Conservation (phyloP, 2,329 filamentous ascomycete genomes). For the Penicillium rolfsii region DNA sequence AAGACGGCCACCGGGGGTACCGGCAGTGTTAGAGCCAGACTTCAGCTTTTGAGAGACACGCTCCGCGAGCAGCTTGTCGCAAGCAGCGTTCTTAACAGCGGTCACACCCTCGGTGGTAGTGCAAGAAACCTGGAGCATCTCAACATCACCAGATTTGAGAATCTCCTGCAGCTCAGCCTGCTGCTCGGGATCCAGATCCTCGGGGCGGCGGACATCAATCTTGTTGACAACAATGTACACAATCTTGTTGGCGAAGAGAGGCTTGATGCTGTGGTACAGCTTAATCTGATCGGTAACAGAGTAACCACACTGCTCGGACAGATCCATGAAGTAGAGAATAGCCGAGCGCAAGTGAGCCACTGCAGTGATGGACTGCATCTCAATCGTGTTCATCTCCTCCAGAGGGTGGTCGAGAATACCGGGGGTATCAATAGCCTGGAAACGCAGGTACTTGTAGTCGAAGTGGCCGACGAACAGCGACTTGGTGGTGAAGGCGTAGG, state of each 20-base stretch:
- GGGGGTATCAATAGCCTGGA: constrained; percentile 96
- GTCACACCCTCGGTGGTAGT: constrained; percentile 94
- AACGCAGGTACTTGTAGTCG: constrained; percentile 90
- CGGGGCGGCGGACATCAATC: constrained; percentile 86
- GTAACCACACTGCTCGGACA: constrained; percentile 96
- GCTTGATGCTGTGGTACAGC: constrained; percentile 95
- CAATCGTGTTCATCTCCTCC: constrained; percentile 99
- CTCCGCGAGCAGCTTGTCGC: constrained; percentile 89
- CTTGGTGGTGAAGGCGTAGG: constrained; percentile 98
- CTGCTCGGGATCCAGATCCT: constrained; percentile 79
- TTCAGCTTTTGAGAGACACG: constrained; percentile 95
- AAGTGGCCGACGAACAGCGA: constrained; percentile 97
- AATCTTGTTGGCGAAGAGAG: constrained; percentile 94
- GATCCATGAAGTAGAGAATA: constrained; percentile 97
- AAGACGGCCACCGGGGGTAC: constrained; percentile 76
- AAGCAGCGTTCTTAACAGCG: constrained; percentile 91
- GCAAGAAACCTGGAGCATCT: constrained; percentile 91
- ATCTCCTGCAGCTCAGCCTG: constrained; percentile 78
- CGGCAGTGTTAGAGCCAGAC: constrained; percentile 76
- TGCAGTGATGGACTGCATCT: constrained; percentile 98
- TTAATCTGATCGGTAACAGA: constrained; percentile 89
- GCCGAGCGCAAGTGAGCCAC: constrained; percentile 95
- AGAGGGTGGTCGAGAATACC: constrained; percentile 96
- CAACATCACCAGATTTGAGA: constrained; percentile 84
- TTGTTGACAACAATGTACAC: constrained; percentile 98